Percentiles rank a stretch among this genome's conserved stretches.
Evolutionary conservation across 2,329 filamentous ascomycete species (phyloP).

Genomic region (Cercospora zeina): DNA sequence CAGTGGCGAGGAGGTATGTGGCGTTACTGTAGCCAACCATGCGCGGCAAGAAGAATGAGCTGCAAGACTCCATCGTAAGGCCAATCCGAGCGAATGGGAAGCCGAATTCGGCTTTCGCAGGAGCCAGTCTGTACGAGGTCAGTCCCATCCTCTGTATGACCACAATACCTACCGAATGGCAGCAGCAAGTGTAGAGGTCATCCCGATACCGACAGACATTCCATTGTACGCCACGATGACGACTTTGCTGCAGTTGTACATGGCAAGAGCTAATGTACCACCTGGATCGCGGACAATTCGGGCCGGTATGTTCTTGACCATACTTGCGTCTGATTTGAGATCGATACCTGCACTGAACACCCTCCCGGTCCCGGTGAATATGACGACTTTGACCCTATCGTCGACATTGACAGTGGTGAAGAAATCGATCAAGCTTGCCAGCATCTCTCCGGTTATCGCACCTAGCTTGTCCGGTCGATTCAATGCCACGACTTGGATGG

Average conservation of each 20-base stretch:
- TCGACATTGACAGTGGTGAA: not conserved
- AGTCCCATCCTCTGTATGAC: not conserved
- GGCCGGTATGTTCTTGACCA: not conserved
- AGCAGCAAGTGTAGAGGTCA: not conserved
- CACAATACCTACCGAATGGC: not conserved
- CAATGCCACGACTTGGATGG: not conserved
- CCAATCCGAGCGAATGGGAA: not conserved
- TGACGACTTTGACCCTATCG: not conserved
- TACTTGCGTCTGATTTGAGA: not conserved
- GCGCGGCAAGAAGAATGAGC: not conserved
- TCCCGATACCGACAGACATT: not conserved
- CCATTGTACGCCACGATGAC: not conserved
- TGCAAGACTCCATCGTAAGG: not conserved
- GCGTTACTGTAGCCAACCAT: not conserved
- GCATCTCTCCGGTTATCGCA: not conserved
- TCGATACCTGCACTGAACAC: not conserved
- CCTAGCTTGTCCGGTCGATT: not conserved
- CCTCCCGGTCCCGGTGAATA: not conserved
- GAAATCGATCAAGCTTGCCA: not conserved
- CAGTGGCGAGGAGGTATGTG: not conserved
- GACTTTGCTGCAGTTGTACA: not conserved
- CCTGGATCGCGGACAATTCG: not conserved
- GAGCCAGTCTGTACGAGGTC: not conserved
- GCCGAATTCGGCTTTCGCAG: not conserved
- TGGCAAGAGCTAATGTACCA: not conserved